Percentiles rank a stretch among this genome's conserved stretches.
Evolutionary conservation across 2,329 filamentous ascomycete genomes (phyloP).

Genomic region (Aureobasidium sp.): DNA sequence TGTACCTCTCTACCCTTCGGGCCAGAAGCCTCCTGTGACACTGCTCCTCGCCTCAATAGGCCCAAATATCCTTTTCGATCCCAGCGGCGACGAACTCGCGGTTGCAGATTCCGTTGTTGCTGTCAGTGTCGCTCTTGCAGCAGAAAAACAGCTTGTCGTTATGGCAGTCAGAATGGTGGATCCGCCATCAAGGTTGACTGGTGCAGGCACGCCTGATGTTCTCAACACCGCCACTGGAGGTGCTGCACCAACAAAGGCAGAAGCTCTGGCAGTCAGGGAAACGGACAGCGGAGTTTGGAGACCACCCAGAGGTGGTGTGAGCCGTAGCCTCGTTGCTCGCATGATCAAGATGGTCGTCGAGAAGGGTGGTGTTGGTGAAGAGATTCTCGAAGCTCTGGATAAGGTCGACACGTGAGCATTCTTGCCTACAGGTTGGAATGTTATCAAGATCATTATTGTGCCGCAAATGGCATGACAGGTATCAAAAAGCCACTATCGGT

Average conservation of each 20-base stretch:
- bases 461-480: not conserved
- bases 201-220: conserved; percentile 41
- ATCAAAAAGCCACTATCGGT: not conserved
- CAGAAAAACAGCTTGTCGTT: conserved; percentile 23
- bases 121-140: conserved; percentile 65
- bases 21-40: conserved; percentile 69
- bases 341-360: conserved; percentile 73
- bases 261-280: conserved; percentile 42
- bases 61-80: conserved; percentile 89
- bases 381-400: conserved; percentile 76
- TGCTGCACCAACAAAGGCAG: conserved; percentile 30
- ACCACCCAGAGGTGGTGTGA: conserved; percentile 75
- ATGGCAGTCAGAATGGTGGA: conserved; percentile 44
- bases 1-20: conserved; percentile 57
- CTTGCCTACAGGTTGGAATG: not conserved
- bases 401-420: conserved; percentile 51
- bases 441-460: not conserved
- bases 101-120: conserved; percentile 87
- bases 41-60: conserved; percentile 82
- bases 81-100: conserved; percentile 80
- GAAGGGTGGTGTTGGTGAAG: conserved; percentile 72
- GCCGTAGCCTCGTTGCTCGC: conserved; percentile 61
- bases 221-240: conserved; percentile 40
- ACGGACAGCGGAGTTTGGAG: conserved; percentile 66
- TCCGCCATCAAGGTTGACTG: conserved; percentile 42